Conservation (phyloP, 306 rosid genomes). For the Citrullus mucosospermus region DNA sequence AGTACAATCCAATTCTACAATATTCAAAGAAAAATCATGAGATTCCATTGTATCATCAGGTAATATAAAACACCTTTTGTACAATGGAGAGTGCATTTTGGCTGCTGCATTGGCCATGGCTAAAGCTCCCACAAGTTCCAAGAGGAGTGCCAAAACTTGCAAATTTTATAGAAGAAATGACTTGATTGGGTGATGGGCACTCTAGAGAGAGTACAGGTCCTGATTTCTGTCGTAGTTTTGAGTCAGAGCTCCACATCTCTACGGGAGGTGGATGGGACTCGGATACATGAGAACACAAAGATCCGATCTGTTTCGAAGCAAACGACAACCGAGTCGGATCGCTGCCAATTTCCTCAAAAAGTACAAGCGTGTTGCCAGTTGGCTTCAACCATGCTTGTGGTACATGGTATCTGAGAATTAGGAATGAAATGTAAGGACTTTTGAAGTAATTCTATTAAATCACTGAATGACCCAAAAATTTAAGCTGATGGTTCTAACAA, state of each 20-base stretch:
- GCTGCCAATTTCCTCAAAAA: conserved; percentile 79
- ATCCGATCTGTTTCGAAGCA: conserved; percentile 45
- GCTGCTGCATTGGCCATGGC: conserved; percentile 62
- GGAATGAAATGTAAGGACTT: conserved; percentile 13
- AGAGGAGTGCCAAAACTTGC: conserved; percentile 78
- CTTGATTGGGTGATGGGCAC: conserved; percentile 64
- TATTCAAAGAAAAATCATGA: neutral
- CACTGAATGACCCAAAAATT: too few relatives aligned
- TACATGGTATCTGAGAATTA: conserved; percentile 57
- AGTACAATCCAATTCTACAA: neutral
- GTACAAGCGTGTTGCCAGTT: conserved; percentile 49
- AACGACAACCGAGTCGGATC: conserved; percentile 59
- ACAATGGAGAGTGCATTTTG: conserved; percentile 43
- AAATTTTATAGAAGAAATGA: conserved; percentile 67
- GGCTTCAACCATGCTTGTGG: conserved; percentile 69
- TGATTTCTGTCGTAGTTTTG: conserved; percentile 20
- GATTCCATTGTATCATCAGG: neutral
- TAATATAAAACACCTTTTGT: conserved; percentile 37
- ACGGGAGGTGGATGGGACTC: conserved; percentile 77
- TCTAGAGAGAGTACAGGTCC: conserved; percentile 48
- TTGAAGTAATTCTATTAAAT: neutral
- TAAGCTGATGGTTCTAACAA: too few relatives aligned
- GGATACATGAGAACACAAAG: conserved; percentile 62
- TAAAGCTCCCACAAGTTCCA: conserved; percentile 70
- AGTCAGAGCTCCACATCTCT: conserved; percentile 47